phyloP scores from a whole-genome alignment of 2,329 filamentous ascomycete genomes.

The Polychaeton citri region DNA sequence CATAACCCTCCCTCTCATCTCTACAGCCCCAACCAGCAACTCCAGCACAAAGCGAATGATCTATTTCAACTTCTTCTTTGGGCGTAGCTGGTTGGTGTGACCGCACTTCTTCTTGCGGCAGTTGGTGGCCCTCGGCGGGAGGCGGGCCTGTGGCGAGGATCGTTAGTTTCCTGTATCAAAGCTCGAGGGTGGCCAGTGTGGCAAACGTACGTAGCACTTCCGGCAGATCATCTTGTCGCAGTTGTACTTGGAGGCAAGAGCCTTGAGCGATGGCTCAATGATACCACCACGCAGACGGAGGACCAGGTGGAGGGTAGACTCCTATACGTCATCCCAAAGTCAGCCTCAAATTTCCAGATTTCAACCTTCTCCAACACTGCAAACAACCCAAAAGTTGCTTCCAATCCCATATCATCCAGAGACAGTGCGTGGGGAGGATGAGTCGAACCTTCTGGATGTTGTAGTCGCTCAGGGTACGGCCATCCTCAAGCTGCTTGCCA shows the following conservation, averaged over 20 bases:
- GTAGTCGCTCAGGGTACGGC: slow-evolving; percentile 92
- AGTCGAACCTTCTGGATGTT: slow-evolving; percentile 94
- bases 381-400: not conserved
- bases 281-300: slow-evolving; percentile 98
- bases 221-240: slow-evolving; percentile 99
- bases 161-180: not conserved
- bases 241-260: slow-evolving; percentile 98
- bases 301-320: slow-evolving; percentile 96
- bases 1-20: not conserved
- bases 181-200: not conserved
- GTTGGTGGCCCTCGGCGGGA: slow-evolving; percentile 97
- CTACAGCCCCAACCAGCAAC: slow-evolving; percentile 2
- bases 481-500: slow-evolving; percentile 98
- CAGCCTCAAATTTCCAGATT: slow-evolving; percentile 4
- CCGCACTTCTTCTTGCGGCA: slow-evolving; percentile 99
- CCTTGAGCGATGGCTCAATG: slow-evolving; percentile 98
- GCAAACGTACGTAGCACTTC: slow-evolving; percentile 89
- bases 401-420: not conserved
- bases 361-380: not conserved
- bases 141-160: slow-evolving; percentile 45
- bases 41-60: slow-evolving; percentile 33
- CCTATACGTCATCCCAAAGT: slow-evolving; percentile 37
- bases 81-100: slow-evolving; percentile 99
- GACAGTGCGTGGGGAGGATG: too few species aligned
- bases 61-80: slow-evolving; percentile 99